phyloP scores from a whole-genome alignment of 768 basidiomycete species.

The Boletus barrowsii region DNA sequence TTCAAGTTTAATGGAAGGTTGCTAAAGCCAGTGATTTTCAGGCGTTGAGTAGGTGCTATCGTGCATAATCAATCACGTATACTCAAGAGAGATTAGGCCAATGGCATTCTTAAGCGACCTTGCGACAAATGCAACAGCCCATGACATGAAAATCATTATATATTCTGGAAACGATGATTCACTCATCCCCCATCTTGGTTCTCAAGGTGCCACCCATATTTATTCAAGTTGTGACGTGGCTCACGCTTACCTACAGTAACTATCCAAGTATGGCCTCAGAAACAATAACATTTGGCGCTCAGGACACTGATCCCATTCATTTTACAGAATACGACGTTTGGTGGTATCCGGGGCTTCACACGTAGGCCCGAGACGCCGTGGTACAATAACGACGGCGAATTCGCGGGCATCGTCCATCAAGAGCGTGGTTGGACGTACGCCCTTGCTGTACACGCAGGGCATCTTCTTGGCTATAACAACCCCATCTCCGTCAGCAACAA shows the following conservation, averaged over 20 bases:
- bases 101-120: constrained; percentile 63
- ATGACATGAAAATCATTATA: constrained; percentile 50
- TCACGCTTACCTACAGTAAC: constrained; percentile 39
- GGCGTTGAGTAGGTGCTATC: constrained; percentile 33
- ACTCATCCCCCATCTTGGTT: constrained; percentile 59
- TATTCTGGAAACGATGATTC: constrained; percentile 71
- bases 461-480: constrained; percentile 36
- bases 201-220: constrained; percentile 45
- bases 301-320: neutral
- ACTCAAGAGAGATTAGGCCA: constrained; percentile 39
- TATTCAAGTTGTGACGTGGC: neutral
- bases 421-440: constrained; percentile 59
- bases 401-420: constrained; percentile 70
- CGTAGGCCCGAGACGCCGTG: constrained; percentile 66
- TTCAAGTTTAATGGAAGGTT: neutral
- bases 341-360: constrained; percentile 73
- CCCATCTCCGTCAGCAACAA: constrained; percentile 44
- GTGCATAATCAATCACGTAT: neutral
- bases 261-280: constrained; percentile 44
- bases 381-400: constrained; percentile 54
- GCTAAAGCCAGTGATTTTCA: constrained; percentile 7
- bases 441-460: constrained; percentile 38
- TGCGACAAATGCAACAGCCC: constrained; percentile 59
- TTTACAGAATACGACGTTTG: constrained; percentile 71
- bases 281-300: neutral